A percentile compares a stretch with the other conserved stretches of the same genome.
Evolutionary conservation across 2,329 filamentous ascomycete genomes (phyloP).

Genomic region (Aspergillus viridinutans): DNA sequence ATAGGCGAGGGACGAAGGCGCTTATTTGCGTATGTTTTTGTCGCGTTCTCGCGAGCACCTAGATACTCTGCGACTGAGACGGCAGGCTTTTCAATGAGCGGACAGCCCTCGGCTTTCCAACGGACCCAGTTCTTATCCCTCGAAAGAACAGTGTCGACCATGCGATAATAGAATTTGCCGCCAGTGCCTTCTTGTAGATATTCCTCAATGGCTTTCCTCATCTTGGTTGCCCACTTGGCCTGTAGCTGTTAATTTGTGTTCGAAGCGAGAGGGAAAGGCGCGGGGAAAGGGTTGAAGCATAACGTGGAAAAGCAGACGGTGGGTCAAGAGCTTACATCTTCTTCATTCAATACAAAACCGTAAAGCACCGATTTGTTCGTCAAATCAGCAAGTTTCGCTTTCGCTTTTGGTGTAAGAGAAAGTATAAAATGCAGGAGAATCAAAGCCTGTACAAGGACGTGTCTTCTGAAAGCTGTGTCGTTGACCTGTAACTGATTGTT

Average conservation of each 20-base stretch:
- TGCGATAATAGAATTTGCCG: slow-evolving; percentile 89
- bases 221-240: slow-evolving; percentile 79
- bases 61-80: slow-evolving; percentile 66
- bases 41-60: slow-evolving; percentile 62
- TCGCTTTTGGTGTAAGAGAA: slow-evolving; percentile 78
- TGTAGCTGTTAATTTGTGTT: slow-evolving; percentile 33
- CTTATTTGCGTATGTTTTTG: slow-evolving; percentile 65
- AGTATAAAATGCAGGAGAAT: slow-evolving; percentile 93
- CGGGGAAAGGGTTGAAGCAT: neutral
- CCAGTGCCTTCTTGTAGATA: slow-evolving; percentile 78
- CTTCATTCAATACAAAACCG: slow-evolving; percentile 70
- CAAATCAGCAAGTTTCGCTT: slow-evolving; percentile 68
- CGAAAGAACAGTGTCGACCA: slow-evolving; percentile 93
- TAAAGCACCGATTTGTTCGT: slow-evolving; percentile 89
- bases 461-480: slow-evolving; percentile 87
- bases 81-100: slow-evolving; percentile 72
- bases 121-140: slow-evolving; percentile 98
- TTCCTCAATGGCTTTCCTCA: slow-evolving; percentile 71
- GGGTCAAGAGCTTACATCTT: slow-evolving; percentile 59
- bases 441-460: slow-evolving; percentile 90
- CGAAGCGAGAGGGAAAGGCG: neutral
- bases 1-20: slow-evolving; percentile 65
- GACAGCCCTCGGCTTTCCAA: slow-evolving; percentile 95
- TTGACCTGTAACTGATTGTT: slow-evolving; percentile 60
- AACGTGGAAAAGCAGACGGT: neutral